A percentile compares a stretch with the other conserved stretches of the same genome.
Conservation (phyloP, 305 asterid species). For the Solanum hybrid region DNA sequence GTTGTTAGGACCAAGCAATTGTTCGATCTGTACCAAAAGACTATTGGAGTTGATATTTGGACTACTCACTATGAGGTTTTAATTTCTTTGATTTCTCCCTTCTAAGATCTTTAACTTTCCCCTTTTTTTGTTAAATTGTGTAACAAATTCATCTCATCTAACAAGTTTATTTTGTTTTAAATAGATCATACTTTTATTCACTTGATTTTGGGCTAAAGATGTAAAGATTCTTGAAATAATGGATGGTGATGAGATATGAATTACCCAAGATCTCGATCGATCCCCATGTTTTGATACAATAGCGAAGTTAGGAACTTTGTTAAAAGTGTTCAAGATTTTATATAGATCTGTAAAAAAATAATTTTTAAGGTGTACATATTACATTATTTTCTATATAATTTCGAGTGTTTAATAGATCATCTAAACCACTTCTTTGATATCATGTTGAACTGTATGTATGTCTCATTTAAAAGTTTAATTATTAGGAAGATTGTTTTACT, state of each 20-base stretch:
- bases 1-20: constrained; percentile 66
- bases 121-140: neutral
- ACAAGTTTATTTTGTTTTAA: neutral
- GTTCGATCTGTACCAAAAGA: constrained; percentile 69
- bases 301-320: neutral
- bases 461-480: neutral
- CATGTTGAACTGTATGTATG: neutral
- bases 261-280: neutral
- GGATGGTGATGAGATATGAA: neutral
- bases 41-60: constrained; percentile 77
- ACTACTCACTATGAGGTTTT: constrained; percentile 67
- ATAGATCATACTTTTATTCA: neutral
- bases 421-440: neutral
- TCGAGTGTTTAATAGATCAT: neutral
- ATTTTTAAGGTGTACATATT: neutral
- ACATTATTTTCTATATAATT: neutral
- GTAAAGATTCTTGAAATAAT: neutral
- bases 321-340: neutral
- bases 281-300: neutral
- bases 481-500: neutral
- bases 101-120: neutral
- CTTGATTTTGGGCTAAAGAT: too few species aligned
- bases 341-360: neutral
- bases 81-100: neutral
- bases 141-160: neutral